These are phyloP conservation scores for Sclerotinia trifoliorum DNA, from an alignment of 2,329 filamentous ascomycete species.

Conservation along the genomic window DNA sequence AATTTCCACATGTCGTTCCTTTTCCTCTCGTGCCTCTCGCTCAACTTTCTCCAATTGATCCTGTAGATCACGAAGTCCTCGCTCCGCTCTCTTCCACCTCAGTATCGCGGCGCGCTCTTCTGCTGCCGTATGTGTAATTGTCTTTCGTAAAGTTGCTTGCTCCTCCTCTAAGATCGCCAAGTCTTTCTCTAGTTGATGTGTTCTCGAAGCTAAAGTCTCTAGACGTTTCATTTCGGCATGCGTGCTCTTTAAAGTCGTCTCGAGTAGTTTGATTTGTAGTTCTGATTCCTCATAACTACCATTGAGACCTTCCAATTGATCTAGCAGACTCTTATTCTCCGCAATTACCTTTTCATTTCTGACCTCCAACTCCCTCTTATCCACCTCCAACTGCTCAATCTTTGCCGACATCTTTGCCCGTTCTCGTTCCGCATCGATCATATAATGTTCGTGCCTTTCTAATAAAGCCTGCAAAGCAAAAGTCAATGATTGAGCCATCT, in stretches of 20 bases:
- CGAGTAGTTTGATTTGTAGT: slow-evolving; percentile 71
- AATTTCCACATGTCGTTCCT: slow-evolving; percentile 77
- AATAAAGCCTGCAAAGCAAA: slow-evolving; percentile 81
- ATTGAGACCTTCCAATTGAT: slow-evolving; percentile 84
- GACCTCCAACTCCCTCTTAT: slow-evolving; percentile 71
- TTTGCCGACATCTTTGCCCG: slow-evolving; percentile 46
- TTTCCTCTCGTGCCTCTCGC: slow-evolving; percentile 75
- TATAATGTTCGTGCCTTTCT: slow-evolving; percentile 88
- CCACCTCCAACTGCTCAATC: slow-evolving; percentile 49
- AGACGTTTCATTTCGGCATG: slow-evolving; percentile 75
- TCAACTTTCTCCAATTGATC: slow-evolving; percentile 89
- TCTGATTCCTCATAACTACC: slow-evolving; percentile 77
- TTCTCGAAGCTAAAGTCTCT: slow-evolving; percentile 69
- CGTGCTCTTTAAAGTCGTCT: slow-evolving; percentile 72
- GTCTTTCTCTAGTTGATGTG: slow-evolving; percentile 77
- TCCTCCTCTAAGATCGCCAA: slow-evolving; percentile 77
- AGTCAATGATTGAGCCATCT: slow-evolving; percentile 56
- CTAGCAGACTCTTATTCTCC: slow-evolving; percentile 77
- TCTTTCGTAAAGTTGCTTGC: slow-evolving; percentile 69
- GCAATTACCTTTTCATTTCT: slow-evolving; percentile 76
- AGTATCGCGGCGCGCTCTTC: slow-evolving; percentile 77
- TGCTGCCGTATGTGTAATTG: slow-evolving; percentile 64
- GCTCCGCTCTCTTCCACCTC: slow-evolving; percentile 83
- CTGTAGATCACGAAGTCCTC: slow-evolving; percentile 73
- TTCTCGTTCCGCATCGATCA: slow-evolving; percentile 87